These are phyloP conservation scores for Diaporthe helianthi DNA, from an alignment of 2,329 filamentous ascomycete genomes.

Conservation along the genomic window DNA sequence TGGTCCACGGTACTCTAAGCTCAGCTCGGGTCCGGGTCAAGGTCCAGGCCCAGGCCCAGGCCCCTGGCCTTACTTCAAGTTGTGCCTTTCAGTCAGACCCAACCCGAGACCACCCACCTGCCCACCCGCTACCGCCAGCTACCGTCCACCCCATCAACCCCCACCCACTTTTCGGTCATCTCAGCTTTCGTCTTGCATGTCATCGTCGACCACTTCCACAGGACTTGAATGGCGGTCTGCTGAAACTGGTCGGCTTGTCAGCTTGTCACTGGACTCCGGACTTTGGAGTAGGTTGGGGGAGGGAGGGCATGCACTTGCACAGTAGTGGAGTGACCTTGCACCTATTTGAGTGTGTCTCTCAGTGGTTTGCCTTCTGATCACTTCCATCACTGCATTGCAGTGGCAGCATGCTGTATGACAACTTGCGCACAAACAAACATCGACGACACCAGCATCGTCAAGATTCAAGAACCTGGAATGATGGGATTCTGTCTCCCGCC, in stretches of 20 bases:
- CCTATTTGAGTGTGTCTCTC: background rate
- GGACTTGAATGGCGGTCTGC: conserved; percentile 18
- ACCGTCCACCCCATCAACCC: background rate
- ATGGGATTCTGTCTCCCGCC: conserved; percentile 23
- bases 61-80: background rate
- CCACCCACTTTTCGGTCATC: conserved; percentile 2
- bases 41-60: background rate
- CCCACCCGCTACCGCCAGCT: background rate
- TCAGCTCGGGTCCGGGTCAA: conserved; percentile 11
- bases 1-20: background rate
- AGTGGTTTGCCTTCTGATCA: background rate
- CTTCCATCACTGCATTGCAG: background rate
- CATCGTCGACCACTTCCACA: background rate
- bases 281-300: background rate
- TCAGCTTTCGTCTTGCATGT: conserved; percentile 6
- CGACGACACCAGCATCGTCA: conserved; percentile 9
- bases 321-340: background rate
- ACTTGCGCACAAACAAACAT: background rate
- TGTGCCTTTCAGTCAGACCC: conserved; percentile 16
- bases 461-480: conserved; percentile 27
- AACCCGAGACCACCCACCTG: conserved; percentile 14
- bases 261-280: too few species aligned
- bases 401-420: background rate
- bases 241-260: conserved; percentile 15
- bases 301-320: too few species aligned